phyloP scores from a whole-genome alignment of 2,329 filamentous ascomycete species.

The Stemphylium vesicarium region DNA sequence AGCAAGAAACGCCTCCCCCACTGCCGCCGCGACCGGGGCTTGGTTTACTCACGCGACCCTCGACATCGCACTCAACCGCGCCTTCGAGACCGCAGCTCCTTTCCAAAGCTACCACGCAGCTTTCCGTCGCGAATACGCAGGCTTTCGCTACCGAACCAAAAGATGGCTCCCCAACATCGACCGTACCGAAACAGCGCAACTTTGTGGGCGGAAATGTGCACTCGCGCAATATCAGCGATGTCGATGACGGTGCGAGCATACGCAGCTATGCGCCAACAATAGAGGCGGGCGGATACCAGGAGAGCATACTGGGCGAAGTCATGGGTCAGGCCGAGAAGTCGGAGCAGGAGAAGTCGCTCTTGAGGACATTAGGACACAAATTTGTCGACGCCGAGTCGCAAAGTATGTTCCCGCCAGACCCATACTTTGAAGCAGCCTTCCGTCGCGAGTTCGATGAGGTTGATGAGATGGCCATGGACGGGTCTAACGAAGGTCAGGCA shows the following conservation, averaged over 20 bases:
- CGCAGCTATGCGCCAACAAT: conserved; percentile 69
- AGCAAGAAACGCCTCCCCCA: conserved; percentile 60
- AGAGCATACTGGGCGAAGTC: conserved; percentile 80
- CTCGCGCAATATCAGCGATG: conserved; percentile 59
- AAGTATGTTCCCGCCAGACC: conserved; percentile 53
- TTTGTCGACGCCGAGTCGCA: conserved; percentile 61
- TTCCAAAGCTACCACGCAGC: conserved; percentile 79
- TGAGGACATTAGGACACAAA: conserved; percentile 70
- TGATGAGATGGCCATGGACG: conserved; percentile 62
- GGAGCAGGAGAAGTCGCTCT: conserved; percentile 67
- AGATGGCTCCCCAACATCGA: conserved; percentile 36
- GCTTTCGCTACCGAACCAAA: conserved; percentile 66
- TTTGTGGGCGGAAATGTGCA: conserved; percentile 47
- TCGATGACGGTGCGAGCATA: conserved; percentile 69
- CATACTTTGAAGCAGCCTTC: conserved; percentile 68
- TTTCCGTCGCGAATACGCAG: conserved; percentile 80
- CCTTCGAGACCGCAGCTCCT: conserved; percentile 50
- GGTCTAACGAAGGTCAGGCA: conserved; percentile 65
- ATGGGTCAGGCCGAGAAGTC: conserved; percentile 67
- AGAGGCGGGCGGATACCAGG: conserved; percentile 72
- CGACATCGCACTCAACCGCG: conserved; percentile 53
- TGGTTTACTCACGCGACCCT: conserved; percentile 44
- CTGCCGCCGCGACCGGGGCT: conserved; percentile 60
- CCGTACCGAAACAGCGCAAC: conserved; percentile 49
- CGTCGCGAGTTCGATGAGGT: conserved; percentile 79